Base-by-base conservation (phyloP, 768 basidiomycete genomes). In the Tulasnella calospora region DNA sequence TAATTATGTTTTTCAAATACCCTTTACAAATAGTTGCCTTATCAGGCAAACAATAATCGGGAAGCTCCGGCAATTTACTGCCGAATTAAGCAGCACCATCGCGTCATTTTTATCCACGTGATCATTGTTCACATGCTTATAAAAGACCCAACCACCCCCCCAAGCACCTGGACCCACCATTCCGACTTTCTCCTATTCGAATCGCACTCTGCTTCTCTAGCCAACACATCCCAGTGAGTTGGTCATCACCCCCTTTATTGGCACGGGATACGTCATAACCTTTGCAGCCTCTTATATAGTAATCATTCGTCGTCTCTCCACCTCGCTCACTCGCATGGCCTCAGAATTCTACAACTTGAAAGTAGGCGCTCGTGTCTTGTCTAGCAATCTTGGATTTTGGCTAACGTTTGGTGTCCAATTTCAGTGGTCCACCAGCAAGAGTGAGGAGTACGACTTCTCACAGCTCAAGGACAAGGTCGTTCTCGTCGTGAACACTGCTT, bases 401-500 rank as follows among this genome's bases (percentile, higher is more conserved):
- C 73, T 41, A 27, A 36, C 23, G 30, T 35, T 44, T 30, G 36
- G 12, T 73, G n/a, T 69, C 27, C 89, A 90, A 51, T 84, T 88
- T 33, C 30, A 79, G 79, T 57, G 67, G 27, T 7, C 36, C 35
- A 73, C 77, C 38, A 91, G 92, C 0, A 85, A 85, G 47, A 88
- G 86, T 38, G 85, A 89, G 80, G 82, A 84, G 12, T 92, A 87
- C 78, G 88, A 90, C 79, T 94, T 94, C 81, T 86, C 88, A 9
- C 86, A 92, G 77, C 84, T 94, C 80, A 90, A 90, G 82, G 93
- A 92, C 57, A 94, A 93, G 84, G 79, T 79, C 57, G 89, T 93
- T 51, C 87, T 94, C 55, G 86, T 95, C 78, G 92, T 94, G 75
- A 95, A 94, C 82, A 88, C 89, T 74, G 93, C 93, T 36, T 93